Evolutionary conservation across 192 early-diverging fungal species (phyloP).

Genomic region (Chytriomyces confervae): DNA sequence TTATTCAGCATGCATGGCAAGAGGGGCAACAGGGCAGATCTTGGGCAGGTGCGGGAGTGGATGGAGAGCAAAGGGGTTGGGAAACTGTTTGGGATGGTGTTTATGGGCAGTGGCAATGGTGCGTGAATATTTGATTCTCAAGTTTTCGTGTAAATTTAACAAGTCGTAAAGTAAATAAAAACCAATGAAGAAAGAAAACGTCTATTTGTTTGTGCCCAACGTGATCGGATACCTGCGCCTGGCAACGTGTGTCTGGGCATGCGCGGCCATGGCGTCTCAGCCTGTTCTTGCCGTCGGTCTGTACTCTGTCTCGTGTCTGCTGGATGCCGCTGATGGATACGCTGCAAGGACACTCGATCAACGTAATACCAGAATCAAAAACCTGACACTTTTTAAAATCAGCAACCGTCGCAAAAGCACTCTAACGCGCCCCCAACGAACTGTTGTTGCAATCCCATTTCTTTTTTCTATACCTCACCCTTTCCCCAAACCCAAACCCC

Average conservation of each 20-base stretch:
- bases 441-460: background rate
- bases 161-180: no score
- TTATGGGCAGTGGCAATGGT: background rate
- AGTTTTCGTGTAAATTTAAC: no score
- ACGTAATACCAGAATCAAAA: slow-evolving; percentile 56
- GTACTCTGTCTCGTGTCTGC: slow-evolving; percentile 86
- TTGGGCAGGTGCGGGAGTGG: slow-evolving; percentile 23
- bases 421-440: background rate
- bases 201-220: slow-evolving; percentile 74
- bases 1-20: slow-evolving; percentile 23
- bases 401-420: background rate
- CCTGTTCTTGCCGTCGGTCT: slow-evolving; percentile 75
- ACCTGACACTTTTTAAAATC: background rate
- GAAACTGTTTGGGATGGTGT: slow-evolving; percentile 7
- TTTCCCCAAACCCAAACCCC: background rate
- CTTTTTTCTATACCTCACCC: background rate
- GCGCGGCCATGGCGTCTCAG: slow-evolving; percentile 75
- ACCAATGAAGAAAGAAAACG: background rate
- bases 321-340: slow-evolving; percentile 94
- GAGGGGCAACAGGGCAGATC: slow-evolving; percentile 23
- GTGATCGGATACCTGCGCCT: slow-evolving; percentile 90
- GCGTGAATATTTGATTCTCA: no score
- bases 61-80: slow-evolving; percentile 12
- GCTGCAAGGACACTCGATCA: slow-evolving; percentile 93
- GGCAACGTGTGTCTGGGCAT: slow-evolving; percentile 70